Evolutionary conservation across 345 rosid species (phyloP), one percentile per base, ranked within the genome.

Genomic region (Angophora floribunda): DNA sequence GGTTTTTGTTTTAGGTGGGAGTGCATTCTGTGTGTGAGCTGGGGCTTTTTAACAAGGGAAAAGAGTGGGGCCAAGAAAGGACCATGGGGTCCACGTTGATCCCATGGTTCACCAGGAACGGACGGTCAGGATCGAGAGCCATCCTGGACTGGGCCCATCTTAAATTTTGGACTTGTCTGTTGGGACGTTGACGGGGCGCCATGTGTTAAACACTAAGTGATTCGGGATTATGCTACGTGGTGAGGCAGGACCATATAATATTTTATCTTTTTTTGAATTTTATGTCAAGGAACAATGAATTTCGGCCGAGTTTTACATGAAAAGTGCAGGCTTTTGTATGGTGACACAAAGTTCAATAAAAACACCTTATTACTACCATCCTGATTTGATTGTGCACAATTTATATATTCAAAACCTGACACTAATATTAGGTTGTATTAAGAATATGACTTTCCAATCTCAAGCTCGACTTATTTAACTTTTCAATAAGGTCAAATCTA

Each of bases 321-420:
- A 52, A 52, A 16, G 21, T 21, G 3, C 3, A 52, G 2, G 21
- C 15, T 55, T 5, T 22, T 55, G 11, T 55, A 22, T 55, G 28
- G 13, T 36, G 2, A 57, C 9, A 8, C 0, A 57, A 57, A 57
- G 28, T 55, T 55, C 5, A 22, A 4, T 19, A 1, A 4, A 57
- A 5, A 3, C 28, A 57, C 3, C 2, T 22, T 2, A 17, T 4
- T 53, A 17, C 6, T 19, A 8, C 17, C 4, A 19, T 0, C 24
- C 41, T 36, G 4, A 36, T 53, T 53, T 22, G 8, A 17, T 36
- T 36, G 41, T 4, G 41, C 24, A 17, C 9, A 17, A 52, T 52
- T 17, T 7, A 16, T 16, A 14, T 52, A 14, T 52, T 14, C 22
- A 17, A 17, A 5, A 52, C 22, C 22, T 9, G 7, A 52, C 6